Evolutionary conservation across 2,329 filamentous ascomycete genomes (phyloP), one percentile per base, ranked within the genome.

Genomic region (Monosporascus sp.): DNA sequence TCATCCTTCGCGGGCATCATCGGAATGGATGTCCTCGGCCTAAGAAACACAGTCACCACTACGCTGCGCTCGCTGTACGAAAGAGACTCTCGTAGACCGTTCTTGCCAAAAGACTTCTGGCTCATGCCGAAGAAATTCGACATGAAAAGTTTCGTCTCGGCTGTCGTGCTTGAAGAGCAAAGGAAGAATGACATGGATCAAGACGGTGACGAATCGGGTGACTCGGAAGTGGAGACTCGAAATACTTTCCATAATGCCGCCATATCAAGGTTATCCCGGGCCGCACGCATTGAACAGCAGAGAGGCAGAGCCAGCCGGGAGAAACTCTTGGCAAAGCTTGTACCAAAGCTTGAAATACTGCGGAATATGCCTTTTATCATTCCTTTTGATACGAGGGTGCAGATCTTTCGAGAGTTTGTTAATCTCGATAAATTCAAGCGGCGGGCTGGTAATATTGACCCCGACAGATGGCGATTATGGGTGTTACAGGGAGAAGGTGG

Each of bases 311-410:
- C 24, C 17, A 46, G 43, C 43, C 79, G 86, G 38, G 85, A 86
- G 60, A 85, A 89, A 59, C 82, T 89, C 56, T 73, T 95, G 24
- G 89, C 92, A 48, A 81, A 87, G 15, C 84, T 96, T 56, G 90
- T 88, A 0, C 93, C 94, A 1, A 87, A 93, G 60, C 76, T 97
- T 9, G 92, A 97, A 65, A 89, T 99, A 5, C 72, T 99, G 49
- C 87, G 94, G 60, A 95, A 97, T 64, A 95, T 99, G 86, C 94
- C 94, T 0, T 99, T 97, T 68, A 89, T 93, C 60, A 94, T 99
- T 45, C 94, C 93, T 0, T 99, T 99, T 63, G 84, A 89, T 38
- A 94, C 89, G 0, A 80, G 94, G 47, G 94, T 99, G 5, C 85
- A 91, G 66, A 93, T 97, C 24, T 97, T 99, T 70, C 84, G 92